Evolutionary conservation across 306 rosid species (phyloP).

Genomic region (Medicago lupulina): DNA sequence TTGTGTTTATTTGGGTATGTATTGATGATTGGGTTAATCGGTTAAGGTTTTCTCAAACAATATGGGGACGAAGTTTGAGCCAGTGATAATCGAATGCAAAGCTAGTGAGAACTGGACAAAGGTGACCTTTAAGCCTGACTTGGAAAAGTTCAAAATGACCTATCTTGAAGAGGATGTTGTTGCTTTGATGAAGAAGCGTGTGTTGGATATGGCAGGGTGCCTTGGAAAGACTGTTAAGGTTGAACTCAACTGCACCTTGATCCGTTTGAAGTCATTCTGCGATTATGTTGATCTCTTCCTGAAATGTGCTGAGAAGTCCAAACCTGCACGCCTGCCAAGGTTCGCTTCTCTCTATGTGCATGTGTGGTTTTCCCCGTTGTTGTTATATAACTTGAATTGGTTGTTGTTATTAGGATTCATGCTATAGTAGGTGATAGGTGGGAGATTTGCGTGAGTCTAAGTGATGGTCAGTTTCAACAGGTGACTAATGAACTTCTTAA

Average conservation of each 20-base stretch:
- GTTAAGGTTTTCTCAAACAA: slow-evolving; percentile 77
- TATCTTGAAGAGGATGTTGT: slow-evolving; percentile 95
- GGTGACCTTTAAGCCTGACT: slow-evolving; percentile 90
- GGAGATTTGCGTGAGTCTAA: slow-evolving; percentile 90
- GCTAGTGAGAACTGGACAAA: slow-evolving; percentile 86
- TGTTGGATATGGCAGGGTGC: slow-evolving; percentile 92
- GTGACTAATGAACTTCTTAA: slow-evolving; percentile 43
- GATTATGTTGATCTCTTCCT: slow-evolving; percentile 88
- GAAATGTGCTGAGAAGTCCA: slow-evolving; percentile 65
- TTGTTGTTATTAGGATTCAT: slow-evolving; percentile 55
- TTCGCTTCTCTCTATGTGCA: background rate
- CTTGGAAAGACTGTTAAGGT: slow-evolving; percentile 93
- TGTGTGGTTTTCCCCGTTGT: background rate
- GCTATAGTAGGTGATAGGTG: slow-evolving; percentile 84
- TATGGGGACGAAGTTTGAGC: slow-evolving; percentile 82
- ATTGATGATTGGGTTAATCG: slow-evolving; percentile 10
- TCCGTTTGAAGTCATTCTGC: slow-evolving; percentile 67
- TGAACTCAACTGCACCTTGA: slow-evolving; percentile 66
- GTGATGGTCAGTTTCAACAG: slow-evolving; percentile 98
- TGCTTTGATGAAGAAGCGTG: slow-evolving; percentile 90
- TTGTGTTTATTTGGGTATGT: background rate
- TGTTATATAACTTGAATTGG: slow-evolving; percentile 28
- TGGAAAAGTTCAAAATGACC: slow-evolving; percentile 77
- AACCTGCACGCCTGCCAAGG: slow-evolving; percentile 71
- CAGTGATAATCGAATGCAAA: slow-evolving; percentile 79